These are phyloP conservation scores for Aureoboletus auriporus DNA, from an alignment of 768 basidiomycete genomes.

Conservation along the genomic window DNA sequence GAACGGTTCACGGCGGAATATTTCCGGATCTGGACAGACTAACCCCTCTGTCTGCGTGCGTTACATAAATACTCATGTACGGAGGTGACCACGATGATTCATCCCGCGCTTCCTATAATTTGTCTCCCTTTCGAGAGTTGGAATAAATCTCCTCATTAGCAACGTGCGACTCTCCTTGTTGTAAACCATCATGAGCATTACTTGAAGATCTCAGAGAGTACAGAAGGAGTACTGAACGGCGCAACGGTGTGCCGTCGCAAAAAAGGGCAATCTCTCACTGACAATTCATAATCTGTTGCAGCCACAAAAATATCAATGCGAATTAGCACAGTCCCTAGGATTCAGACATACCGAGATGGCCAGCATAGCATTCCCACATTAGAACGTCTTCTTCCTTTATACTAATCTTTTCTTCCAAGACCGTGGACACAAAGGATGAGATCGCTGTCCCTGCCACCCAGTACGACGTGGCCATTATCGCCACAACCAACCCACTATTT, in stretches of 20 bases:
- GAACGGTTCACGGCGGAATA: too few relatives aligned
- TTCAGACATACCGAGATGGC: slow-evolving; percentile 6
- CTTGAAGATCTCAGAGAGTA: slow-evolving; percentile 16
- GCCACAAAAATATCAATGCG: slow-evolving; percentile 9
- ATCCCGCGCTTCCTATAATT: slow-evolving; percentile 23
- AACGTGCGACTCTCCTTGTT: slow-evolving; percentile 13
- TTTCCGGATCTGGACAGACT: neutral
- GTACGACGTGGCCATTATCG: neutral
- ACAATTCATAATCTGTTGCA: slow-evolving; percentile 41
- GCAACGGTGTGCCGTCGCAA: slow-evolving; percentile 19
- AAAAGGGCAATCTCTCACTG: slow-evolving; percentile 14
- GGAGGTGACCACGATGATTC: slow-evolving; percentile 3
- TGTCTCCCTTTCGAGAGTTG: slow-evolving; percentile 21
- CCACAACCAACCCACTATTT: slow-evolving; percentile 39
- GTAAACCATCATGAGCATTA: neutral
- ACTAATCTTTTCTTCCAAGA: slow-evolving; percentile 11
- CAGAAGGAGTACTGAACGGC: slow-evolving; percentile 18
- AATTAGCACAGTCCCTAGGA: too few relatives aligned
- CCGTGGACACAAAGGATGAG: slow-evolving; percentile 16
- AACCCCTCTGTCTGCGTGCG: slow-evolving; percentile 41
- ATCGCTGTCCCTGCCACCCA: slow-evolving; percentile 15
- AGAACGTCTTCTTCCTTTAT: slow-evolving; percentile 17
- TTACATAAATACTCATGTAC: neutral
- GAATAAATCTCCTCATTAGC: slow-evolving; percentile 17
- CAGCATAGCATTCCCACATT: slow-evolving; percentile 19